phyloP scores from a whole-genome alignment of 1,139 yeast species.

The Sugiyamaella novakii region DNA sequence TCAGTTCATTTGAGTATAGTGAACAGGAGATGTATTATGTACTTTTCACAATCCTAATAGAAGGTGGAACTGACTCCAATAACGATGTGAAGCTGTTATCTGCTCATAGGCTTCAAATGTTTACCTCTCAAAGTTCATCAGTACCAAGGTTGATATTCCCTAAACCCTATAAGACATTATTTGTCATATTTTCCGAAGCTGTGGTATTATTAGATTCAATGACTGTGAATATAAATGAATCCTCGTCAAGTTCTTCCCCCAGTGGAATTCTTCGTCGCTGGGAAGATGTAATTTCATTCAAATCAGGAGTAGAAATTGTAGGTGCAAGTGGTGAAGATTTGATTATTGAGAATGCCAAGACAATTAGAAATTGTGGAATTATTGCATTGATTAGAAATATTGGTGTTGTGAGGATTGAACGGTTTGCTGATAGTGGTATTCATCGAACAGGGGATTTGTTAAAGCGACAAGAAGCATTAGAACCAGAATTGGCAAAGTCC shows the following conservation, averaged over 20 bases:
- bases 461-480: slow-evolving; percentile 24
- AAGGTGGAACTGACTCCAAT: slow-evolving; percentile 33
- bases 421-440: slow-evolving; percentile 42
- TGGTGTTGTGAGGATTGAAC: slow-evolving; percentile 67
- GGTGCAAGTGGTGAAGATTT: slow-evolving; percentile 62
- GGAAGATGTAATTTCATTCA: slow-evolving; percentile 74
- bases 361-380: slow-evolving; percentile 47
- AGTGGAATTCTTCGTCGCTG: slow-evolving; percentile 54
- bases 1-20: slow-evolving; percentile 48
- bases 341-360: slow-evolving; percentile 28
- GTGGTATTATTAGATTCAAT: slow-evolving; percentile 68
- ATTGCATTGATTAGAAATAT: slow-evolving; percentile 58
- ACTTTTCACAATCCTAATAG: slow-evolving; percentile 59
- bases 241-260: slow-evolving; percentile 22
- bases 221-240: slow-evolving; percentile 43
- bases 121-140: slow-evolving; percentile 40
- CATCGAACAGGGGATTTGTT: slow-evolving; percentile 11
- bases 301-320: slow-evolving; percentile 54
- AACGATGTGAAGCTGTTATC: slow-evolving; percentile 61
- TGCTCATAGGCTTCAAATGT: slow-evolving; percentile 57
- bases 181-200: slow-evolving; percentile 61
- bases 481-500: slow-evolving; percentile 55
- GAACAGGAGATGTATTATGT: slow-evolving; percentile 48
- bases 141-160: slow-evolving; percentile 63
- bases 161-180: slow-evolving; percentile 61